Evolutionary conservation across 805 yeast genomes (phyloP), one percentile per base, ranked within the genome.

Genomic region (Ogataea dorogensis): DNA sequence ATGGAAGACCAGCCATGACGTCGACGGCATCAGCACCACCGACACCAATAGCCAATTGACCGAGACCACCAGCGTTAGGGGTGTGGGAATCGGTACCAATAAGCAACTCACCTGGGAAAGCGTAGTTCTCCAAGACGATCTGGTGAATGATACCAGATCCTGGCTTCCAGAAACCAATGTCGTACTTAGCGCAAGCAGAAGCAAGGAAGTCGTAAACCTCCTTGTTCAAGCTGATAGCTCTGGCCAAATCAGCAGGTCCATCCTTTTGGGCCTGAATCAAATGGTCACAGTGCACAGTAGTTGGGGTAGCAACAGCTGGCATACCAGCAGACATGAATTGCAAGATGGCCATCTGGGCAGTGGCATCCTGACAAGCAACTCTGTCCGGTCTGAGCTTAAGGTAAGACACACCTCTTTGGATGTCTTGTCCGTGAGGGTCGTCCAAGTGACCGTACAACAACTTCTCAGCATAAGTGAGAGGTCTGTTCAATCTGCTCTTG

Each of bases 11-110:
- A 28, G 98, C 88, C 58, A 93, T 70, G 33, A 93, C 98, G 65
- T 93, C 98, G 38, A 93, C 98, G 25, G 98, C 98, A 67, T 93
- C 98, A 51, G 98, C 98, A 77, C 98, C 98, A 68, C 98, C 98
- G 25, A 93, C 98, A 68, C 98, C 98, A 61, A 93, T 93, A 54
- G 98, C 98, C 50, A 91, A 81, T 50, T 95, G 96, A 61, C 98
- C 98, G 46, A 93, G 70, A 50, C 98, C 98, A 70, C 98, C 98
- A 19, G 98, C 98, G 57, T 93, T 93, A 31, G 98, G 98, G 31
- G 98, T 93, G 64, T 93, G 98, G 2, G 98, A 89, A 65, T 93
- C 98, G 25, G 98, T 93, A 51, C 98, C 98, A 43, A 93, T 75
- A 88, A 93, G 85, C 86, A 93, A 80, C 47, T 86, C 74, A 56